Conservation (phyloP, 129 eudicot genomes). For the Smallanthus sonchifolius region DNA sequence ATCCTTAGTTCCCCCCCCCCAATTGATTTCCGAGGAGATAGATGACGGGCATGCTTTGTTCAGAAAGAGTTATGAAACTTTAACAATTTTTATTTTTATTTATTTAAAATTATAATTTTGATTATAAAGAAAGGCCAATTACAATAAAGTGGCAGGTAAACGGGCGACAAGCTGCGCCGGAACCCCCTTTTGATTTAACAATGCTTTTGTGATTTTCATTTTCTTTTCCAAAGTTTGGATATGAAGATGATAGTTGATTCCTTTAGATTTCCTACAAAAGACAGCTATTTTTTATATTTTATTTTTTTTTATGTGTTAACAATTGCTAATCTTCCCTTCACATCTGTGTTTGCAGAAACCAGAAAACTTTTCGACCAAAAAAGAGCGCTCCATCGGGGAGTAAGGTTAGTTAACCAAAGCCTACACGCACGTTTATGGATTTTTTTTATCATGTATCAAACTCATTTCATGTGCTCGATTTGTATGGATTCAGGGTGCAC, state of each 20-base stretch:
- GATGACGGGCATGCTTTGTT: neutral
- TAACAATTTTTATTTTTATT: too few relatives aligned
- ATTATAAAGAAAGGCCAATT: too few relatives aligned
- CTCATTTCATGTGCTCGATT: conserved; percentile 5
- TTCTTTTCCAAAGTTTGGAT: neutral
- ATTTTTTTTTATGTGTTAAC: neutral
- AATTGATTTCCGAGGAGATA: neutral
- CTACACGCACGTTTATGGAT: neutral
- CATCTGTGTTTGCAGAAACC: conserved; percentile 44
- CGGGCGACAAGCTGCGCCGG: too few relatives aligned
- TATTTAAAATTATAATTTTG: too few relatives aligned
- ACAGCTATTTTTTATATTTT: neutral
- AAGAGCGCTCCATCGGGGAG: conserved; percentile 67
- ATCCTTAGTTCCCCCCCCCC: neutral
- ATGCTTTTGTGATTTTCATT: neutral
- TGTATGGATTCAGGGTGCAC: conserved; percentile 47
- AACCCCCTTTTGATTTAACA: too few relatives aligned
- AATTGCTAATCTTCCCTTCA: conserved; percentile 6
- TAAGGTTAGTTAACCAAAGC: conserved; percentile 40
- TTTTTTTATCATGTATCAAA: conserved; percentile 11
- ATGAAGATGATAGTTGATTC: neutral
- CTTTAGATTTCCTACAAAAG: neutral
- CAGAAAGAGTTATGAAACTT: conserved; percentile 2
- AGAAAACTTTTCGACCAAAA: conserved; percentile 69
- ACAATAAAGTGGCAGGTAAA: too few relatives aligned